Base-by-base conservation (phyloP, 768 basidiomycete species). In the Russula abietina region DNA sequence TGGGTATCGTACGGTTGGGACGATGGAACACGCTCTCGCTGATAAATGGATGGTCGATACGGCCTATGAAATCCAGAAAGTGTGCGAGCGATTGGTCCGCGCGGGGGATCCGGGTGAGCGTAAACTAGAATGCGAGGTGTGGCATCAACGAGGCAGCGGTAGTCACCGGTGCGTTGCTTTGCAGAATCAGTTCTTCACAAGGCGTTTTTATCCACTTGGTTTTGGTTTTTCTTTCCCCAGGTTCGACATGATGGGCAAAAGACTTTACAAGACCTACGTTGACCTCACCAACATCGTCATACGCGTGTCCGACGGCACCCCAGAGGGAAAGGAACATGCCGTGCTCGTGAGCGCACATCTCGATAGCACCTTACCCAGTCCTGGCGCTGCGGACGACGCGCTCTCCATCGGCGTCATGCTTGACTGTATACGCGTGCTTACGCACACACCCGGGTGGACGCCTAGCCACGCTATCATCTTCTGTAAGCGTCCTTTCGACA, bases 1-100 rank as follows among this genome's bases (percentile, higher is more conserved):
- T 51, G 95, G 94, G 1, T 98, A 86, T 74, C 80, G 96, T 53
- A 97, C 91, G 0, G 91, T 96, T 11, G 96, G 96, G 1, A 93
- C 94, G 0, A 79, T 80, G 36, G 93, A 98, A 72, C 93, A 96
- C 75, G 88, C 90, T 0, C 72, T 84, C 30, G 93, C 89, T 4
- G 94, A 97, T 68, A 75, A 79, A 28, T 98, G 93, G 86, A 85
- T 95, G 81, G 70, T 86, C 24, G 75, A 81, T 50, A 82, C 87
- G 69, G 87, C 88, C 2, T 75, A 85, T 57, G 77, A 77, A 49
- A 72, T 95, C 41, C 77, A 85, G 69, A 72, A 73, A 36, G 73
- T 84, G 56, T 95, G 93, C 70, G 83, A 88, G 50, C 73, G 74
- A 53, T 73, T 83, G 63, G 62, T 71, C 28, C 28, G 19, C n/a